Evolutionary conservation across 2,329 filamentous ascomycete species (phyloP), one percentile per base, ranked within the genome.

Genomic region (Fusarium tuaranense): DNA sequence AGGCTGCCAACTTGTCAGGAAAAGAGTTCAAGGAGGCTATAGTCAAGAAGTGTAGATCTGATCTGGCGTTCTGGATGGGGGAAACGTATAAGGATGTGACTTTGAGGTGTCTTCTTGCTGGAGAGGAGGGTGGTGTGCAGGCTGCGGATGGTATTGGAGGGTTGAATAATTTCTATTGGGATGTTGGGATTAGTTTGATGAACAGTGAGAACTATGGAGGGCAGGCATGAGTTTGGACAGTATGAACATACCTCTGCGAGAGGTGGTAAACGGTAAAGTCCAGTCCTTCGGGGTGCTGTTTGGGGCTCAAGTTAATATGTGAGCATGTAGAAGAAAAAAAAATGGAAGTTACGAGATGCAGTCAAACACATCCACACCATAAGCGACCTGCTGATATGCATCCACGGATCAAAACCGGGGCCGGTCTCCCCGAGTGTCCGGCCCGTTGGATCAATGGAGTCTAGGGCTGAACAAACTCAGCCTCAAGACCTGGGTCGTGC

Each of bases 141-240:
- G 41, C 53, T 5, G 34, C 66, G n/a, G 65, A 44, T 12, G 55
- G 65, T 2, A 12, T 20, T 32, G 53, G 32, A 16, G 66, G 66
- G 7, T 41, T 68, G 12, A 61, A 67, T 2, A 68, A 61, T 22
- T 18, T 68, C 25, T 68, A 68, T 5, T 67, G 66, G 63, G 66
- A 67, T 5, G 63, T 68, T 14, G 51, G 66, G 12, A 68, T 68
- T 4, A 67, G 48, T 4, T 2, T 67, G 0, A 67, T 68, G 63
- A 38, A 38, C 16, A 53, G 48, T 6, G 46, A 48, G 20, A 27
- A n/a, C 9, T 30, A 51, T 51, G 25, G 4, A n/a, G 25, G 46
- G 8, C 16, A 30, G 7, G 46, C 7, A 5, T 51, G 6, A 51
- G 9, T 4, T 12, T 13, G 2, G 6, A 9, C 2, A 51, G n/a